Percentiles rank a stretch among this genome's conserved stretches.
Conservation (phyloP, 345 rosid genomes). For the Eucalyptus cloeziana region DNA sequence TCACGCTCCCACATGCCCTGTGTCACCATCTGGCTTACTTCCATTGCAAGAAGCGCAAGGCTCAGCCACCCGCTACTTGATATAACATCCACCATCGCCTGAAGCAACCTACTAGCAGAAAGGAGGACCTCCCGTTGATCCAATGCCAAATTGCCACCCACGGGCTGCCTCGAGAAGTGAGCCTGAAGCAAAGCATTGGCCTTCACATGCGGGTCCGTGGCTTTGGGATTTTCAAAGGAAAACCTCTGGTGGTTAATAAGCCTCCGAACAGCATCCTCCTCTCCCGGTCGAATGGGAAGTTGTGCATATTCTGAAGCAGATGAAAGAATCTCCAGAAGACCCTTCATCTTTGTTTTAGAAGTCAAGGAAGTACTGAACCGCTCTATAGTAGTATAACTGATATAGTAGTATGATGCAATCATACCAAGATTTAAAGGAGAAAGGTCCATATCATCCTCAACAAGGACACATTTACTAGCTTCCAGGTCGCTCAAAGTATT, state of each 20-base stretch:
- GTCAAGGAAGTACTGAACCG: slow-evolving; percentile 83
- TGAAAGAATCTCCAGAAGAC: slow-evolving; percentile 77
- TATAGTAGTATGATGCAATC: slow-evolving; percentile 83
- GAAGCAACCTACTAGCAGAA: slow-evolving; percentile 67
- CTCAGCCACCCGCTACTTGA: slow-evolving; percentile 87
- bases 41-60: slow-evolving; percentile 88
- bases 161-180: slow-evolving; percentile 75
- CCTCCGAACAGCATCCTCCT: slow-evolving; percentile 70
- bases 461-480: slow-evolving; percentile 62
- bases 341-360: slow-evolving; percentile 87
- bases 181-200: slow-evolving; percentile 90
- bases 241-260: slow-evolving; percentile 88
- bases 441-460: slow-evolving; percentile 82
- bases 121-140: slow-evolving; percentile 84
- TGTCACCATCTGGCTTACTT: slow-evolving; percentile 91
- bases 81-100: slow-evolving; percentile 86
- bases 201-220: slow-evolving; percentile 77
- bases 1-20: slow-evolving; percentile 98
- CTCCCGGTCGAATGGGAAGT: slow-evolving; percentile 78
- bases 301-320: slow-evolving; percentile 83
- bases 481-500: slow-evolving; percentile 69
- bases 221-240: slow-evolving; percentile 69
- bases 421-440: slow-evolving; percentile 75
- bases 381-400: slow-evolving; percentile 81
- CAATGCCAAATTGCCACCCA: slow-evolving; percentile 60